Conservation (phyloP, 768 basidiomycete genomes). For the Podaxis pistillaris region DNA sequence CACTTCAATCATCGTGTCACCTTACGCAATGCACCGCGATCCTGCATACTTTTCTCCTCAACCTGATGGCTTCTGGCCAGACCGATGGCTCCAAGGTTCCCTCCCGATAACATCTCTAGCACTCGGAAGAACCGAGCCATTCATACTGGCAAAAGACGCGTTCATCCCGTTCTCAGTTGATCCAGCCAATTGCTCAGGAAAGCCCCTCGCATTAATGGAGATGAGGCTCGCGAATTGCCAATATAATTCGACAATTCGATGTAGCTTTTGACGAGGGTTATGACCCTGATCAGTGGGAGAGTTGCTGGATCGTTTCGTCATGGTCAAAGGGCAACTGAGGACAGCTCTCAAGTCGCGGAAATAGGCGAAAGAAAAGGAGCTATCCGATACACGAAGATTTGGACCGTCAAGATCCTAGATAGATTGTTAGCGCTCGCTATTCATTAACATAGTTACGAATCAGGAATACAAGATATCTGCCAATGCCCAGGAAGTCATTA, state of each 20-base stretch:
- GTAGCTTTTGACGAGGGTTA: slow-evolving; percentile 15
- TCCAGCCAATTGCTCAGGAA: slow-evolving; percentile 53
- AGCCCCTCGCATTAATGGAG: slow-evolving; percentile 32
- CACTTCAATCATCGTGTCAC: slow-evolving; percentile 32
- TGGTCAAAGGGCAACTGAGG: slow-evolving; percentile 12
- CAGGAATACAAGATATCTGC: no score
- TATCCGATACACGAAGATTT: no score
- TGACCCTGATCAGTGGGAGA: slow-evolving; percentile 14
- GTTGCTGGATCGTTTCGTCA: slow-evolving; percentile 16
- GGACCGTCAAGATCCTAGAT: no score
- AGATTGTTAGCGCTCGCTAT: no score
- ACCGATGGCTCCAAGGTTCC: slow-evolving; percentile 30
- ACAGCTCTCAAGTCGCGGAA: not conserved
- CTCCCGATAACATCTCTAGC: not conserved
- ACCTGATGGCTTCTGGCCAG: slow-evolving; percentile 35
- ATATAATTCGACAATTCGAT: slow-evolving; percentile 14
- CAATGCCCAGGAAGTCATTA: no score
- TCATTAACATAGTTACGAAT: no score
- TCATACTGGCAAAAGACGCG: slow-evolving; percentile 16
- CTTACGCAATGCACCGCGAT: slow-evolving; percentile 35
- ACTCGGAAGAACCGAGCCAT: not conserved
- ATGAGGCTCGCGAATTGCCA: slow-evolving; percentile 22
- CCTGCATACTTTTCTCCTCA: slow-evolving; percentile 35
- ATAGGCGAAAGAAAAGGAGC: no score
- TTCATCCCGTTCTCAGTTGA: slow-evolving; percentile 41